Base-by-base conservation (phyloP, 371 early-diverging fungal species). In the Rhizopus sp. region DNA sequence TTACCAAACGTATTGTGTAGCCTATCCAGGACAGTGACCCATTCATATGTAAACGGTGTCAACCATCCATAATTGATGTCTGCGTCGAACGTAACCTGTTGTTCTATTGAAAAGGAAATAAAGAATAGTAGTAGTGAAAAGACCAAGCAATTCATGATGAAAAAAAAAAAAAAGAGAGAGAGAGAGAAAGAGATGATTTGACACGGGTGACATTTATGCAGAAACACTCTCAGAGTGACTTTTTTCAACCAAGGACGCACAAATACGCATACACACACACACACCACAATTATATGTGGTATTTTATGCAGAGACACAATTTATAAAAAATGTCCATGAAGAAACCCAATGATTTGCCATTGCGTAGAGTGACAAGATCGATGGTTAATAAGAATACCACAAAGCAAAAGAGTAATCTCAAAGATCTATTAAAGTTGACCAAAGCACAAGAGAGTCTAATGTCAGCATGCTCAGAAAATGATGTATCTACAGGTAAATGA, bases 1-100 rank as follows among this genome's bases (percentile, higher is more conserved):
- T 62, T 59, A 8, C 80, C 77, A 38, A 76, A 63, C 1, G 75
- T 49, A 46, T 82, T 82, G 60, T 80, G 78, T 29, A 82, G 53
- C 2, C 69, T 62, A 40, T 84, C 80, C 2, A 84, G 50, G 23
- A 76, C 50, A 37, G 64, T 70, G 1, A 75, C 63, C 84, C 84
- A 84, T 44, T 75, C 72, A 10, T 44, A 55, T 0, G 77, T 70
- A 51, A 77, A 84, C 0, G 84, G 82, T 3, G 50, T 57, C 31
- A 42, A 6, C 16, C 5, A 35, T 33, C 35, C 35, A 33, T 8
- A 9, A 12, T 10, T 10, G 8, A 9, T 7, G 29, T 5, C 23
- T n/a, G 23, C 2, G 2, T 23, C 23, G 23, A 49, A 15, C 5
- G 32, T 33, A 10, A 15, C 50, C n/a, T 49, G 50, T 35, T 49